Conservation (phyloP, 2,329 filamentous ascomycete genomes). For the Phialocephala subalpina region DNA sequence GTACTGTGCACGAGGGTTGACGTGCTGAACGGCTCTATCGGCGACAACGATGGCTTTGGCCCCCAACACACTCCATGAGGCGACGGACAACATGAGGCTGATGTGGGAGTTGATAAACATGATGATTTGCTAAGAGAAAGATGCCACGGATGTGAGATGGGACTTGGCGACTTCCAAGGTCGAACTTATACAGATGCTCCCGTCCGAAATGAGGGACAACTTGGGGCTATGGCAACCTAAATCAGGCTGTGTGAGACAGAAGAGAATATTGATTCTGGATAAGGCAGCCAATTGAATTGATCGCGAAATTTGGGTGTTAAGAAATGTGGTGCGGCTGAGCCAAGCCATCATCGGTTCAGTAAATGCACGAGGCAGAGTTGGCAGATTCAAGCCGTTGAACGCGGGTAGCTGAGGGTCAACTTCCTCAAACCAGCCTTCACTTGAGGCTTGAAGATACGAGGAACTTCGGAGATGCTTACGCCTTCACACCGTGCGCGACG, state of each 20-base stretch:
- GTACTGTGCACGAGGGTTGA: constrained; percentile 18
- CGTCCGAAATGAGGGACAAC: background rate
- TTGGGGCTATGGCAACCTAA: constrained; percentile 4
- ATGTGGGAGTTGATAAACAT: background rate
- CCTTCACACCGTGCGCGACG: background rate
- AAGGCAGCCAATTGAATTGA: constrained; percentile 11
- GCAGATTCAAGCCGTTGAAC: background rate
- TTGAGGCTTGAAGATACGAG: background rate
- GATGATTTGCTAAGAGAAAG: constrained; percentile 1
- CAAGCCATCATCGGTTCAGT: background rate
- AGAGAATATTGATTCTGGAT: constrained; percentile 7
- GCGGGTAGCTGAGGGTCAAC: background rate
- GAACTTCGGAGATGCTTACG: background rate
- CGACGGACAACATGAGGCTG: background rate
- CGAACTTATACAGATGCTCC: constrained; percentile 12
- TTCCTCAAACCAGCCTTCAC: background rate
- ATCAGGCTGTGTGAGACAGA: constrained; percentile 18
- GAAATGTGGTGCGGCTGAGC: constrained; percentile 18
- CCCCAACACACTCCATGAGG: background rate
- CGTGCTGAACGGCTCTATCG: constrained; percentile 15
- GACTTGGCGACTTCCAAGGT: constrained; percentile 2
- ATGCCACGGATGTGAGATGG: background rate
- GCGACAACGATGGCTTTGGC: constrained; percentile 5
- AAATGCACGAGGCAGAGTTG: constrained; percentile 3
- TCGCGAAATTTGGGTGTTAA: constrained; percentile 3